Conservation (phyloP, 768 basidiomycete species). For the Phaeolepiota aurea region DNA sequence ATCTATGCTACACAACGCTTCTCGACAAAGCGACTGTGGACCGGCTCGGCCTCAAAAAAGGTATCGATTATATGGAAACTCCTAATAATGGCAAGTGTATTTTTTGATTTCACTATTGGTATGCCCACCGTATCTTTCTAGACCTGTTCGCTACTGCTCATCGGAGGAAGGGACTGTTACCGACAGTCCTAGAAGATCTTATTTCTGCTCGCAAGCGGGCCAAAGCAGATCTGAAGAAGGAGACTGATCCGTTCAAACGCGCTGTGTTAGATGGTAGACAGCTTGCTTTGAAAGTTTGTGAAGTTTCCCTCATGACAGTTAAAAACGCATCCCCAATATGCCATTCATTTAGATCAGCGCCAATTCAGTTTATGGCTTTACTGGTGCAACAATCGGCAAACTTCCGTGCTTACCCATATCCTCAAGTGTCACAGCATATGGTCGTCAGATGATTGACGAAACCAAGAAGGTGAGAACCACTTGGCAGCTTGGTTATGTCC, state of each 20-base stretch:
- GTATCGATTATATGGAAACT: slow-evolving; percentile 87
- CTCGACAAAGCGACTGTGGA: slow-evolving; percentile 75
- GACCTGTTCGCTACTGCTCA: slow-evolving; percentile 77
- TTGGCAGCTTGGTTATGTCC: not conserved
- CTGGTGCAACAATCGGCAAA: slow-evolving; percentile 95
- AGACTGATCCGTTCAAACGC: slow-evolving; percentile 94
- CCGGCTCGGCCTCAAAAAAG: slow-evolving; percentile 68
- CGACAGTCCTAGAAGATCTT: slow-evolving; percentile 88
- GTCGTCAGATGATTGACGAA: slow-evolving; percentile 97
- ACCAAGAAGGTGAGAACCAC: slow-evolving; percentile 66
- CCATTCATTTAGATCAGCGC: slow-evolving; percentile 85
- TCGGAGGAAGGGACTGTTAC: slow-evolving; percentile 81
- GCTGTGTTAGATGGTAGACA: slow-evolving; percentile 97
- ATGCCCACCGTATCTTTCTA: slow-evolving; percentile 19
- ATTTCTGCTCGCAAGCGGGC: slow-evolving; percentile 91
- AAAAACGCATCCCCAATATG: too few relatives aligned
- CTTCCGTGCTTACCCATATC: slow-evolving; percentile 94
- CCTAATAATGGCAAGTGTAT: slow-evolving; percentile 78
- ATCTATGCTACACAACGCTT: slow-evolving; percentile 96
- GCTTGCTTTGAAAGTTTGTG: slow-evolving; percentile 83
- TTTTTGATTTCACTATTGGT: not conserved
- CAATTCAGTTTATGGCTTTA: slow-evolving; percentile 98
- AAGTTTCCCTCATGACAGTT: too few relatives aligned
- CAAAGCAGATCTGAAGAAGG: slow-evolving; percentile 92
- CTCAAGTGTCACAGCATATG: slow-evolving; percentile 91